Evolutionary conservation across 345 rosid genomes (phyloP).

Genomic region (Gossypium arboreum): DNA sequence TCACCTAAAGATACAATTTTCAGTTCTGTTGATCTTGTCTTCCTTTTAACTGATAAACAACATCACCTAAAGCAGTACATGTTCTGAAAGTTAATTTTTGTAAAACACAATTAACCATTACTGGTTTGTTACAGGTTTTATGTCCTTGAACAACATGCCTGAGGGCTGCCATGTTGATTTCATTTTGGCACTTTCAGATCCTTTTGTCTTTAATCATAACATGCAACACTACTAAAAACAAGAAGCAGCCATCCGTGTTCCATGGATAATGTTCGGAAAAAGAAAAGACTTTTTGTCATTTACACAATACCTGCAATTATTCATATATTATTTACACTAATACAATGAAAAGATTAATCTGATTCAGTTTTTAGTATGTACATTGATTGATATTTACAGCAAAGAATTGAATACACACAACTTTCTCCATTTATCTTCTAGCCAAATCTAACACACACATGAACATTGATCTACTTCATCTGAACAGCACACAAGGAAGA

Average conservation of each 20-base stretch:
- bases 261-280: neutral
- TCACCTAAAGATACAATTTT: too few species aligned
- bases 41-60: too few species aligned
- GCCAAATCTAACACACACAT: neutral
- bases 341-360: neutral
- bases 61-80: too few species aligned
- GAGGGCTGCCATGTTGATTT: neutral
- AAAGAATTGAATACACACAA: slow-evolving; percentile 5
- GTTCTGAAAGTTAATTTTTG: too few species aligned
- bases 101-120: neutral
- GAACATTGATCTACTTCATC: slow-evolving; percentile 8
- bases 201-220: neutral
- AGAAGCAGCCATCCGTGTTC: neutral
- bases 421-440: slow-evolving; percentile 1
- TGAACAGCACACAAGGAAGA: neutral
- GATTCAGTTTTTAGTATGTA: slow-evolving; percentile 19
- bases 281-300: neutral
- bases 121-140: neutral
- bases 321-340: slow-evolving; percentile 25
- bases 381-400: slow-evolving; percentile 25
- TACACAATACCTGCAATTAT: slow-evolving; percentile 9
- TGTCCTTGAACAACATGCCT: neutral
- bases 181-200: neutral
- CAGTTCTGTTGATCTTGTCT: too few species aligned
- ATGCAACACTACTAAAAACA: neutral